Evolutionary conservation across 306 rosid species (phyloP).

Genomic region (Vigna trinervia): DNA sequence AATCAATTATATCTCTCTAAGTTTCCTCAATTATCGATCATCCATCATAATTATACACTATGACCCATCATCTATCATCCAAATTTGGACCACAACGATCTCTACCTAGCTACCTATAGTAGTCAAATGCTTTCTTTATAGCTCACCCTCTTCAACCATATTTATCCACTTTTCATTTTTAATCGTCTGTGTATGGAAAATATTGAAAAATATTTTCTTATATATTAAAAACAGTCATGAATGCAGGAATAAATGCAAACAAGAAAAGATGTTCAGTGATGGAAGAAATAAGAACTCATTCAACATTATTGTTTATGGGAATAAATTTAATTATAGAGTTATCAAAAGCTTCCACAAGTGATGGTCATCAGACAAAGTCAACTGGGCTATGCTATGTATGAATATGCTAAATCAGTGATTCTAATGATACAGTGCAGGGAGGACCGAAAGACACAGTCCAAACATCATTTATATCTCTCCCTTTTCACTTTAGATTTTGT

Average conservation of each 20-base stretch:
- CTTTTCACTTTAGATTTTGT: not conserved
- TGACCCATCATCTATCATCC: constrained; percentile 30
- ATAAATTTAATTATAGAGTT: constrained; percentile 36
- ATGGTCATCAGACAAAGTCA: constrained; percentile 51
- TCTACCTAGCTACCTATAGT: not conserved
- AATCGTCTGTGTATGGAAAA: not conserved
- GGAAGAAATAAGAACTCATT: constrained; percentile 40
- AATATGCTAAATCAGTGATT: constrained; percentile 52
- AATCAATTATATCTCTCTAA: constrained; percentile 33
- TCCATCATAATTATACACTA: constrained; percentile 38
- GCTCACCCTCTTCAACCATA: constrained; percentile 15
- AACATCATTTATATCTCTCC: constrained; percentile 42
- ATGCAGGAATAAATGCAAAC: not conserved
- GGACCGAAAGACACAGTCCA: constrained; percentile 46
- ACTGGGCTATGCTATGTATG: constrained; percentile 52
- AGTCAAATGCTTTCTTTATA: constrained; percentile 31
- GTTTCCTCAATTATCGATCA: constrained; percentile 51
- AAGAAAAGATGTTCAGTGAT: constrained; percentile 23
- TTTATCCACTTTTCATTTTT: not conserved
- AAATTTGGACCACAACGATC: constrained; percentile 30
- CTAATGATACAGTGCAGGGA: constrained; percentile 49
- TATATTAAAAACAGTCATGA: not conserved
- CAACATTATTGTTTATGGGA: constrained; percentile 15
- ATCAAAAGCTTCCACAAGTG: constrained; percentile 31
- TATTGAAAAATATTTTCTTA: not conserved